phyloP scores from a whole-genome alignment of 371 early-diverging fungal genomes.

The Mortierella sp. region DNA sequence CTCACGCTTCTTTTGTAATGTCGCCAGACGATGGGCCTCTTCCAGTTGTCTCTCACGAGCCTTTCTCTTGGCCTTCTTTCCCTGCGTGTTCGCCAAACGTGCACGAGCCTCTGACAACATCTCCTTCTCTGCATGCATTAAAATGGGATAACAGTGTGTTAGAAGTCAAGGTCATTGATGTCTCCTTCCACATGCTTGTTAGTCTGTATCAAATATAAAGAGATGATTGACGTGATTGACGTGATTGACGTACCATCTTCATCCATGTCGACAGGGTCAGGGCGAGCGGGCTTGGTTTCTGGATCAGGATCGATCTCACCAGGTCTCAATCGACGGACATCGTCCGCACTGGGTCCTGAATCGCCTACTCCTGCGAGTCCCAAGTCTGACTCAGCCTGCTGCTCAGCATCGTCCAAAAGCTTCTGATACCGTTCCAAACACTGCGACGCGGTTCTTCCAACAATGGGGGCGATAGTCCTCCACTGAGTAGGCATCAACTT shows the following conservation, averaged over 20 bases:
- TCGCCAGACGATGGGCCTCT: slow-evolving; percentile 92
- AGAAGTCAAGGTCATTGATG: background rate
- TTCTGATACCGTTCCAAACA: slow-evolving; percentile 97
- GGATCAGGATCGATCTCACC: slow-evolving; percentile 99
- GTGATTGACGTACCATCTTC: slow-evolving; percentile 77
- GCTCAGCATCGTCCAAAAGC: slow-evolving; percentile 96
- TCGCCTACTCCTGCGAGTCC: slow-evolving; percentile 79
- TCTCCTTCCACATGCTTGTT: background rate
- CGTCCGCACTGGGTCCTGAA: slow-evolving; percentile 83
- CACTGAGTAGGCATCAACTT: slow-evolving; percentile 99
- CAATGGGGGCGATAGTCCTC: slow-evolving; percentile 98
- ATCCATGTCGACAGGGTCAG: slow-evolving; percentile 99
- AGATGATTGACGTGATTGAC: background rate
- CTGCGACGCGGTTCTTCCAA: slow-evolving; percentile 98
- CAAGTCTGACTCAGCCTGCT: slow-evolving; percentile 74
- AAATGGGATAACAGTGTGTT: slow-evolving; percentile 3
- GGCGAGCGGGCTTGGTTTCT: slow-evolving; percentile 96
- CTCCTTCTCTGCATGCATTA: slow-evolving; percentile 85
- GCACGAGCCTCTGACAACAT: slow-evolving; percentile 99
- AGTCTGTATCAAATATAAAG: background rate
- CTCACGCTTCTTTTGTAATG: slow-evolving; percentile 95
- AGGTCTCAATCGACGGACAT: slow-evolving; percentile 87
- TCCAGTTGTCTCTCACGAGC: slow-evolving; percentile 97
- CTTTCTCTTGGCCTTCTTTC: slow-evolving; percentile 99
- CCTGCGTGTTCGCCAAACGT: slow-evolving; percentile 98